These are phyloP conservation scores for Zymoseptoria passerinii DNA, from an alignment of 2,329 filamentous ascomycete species.

Conservation along the genomic window DNA sequence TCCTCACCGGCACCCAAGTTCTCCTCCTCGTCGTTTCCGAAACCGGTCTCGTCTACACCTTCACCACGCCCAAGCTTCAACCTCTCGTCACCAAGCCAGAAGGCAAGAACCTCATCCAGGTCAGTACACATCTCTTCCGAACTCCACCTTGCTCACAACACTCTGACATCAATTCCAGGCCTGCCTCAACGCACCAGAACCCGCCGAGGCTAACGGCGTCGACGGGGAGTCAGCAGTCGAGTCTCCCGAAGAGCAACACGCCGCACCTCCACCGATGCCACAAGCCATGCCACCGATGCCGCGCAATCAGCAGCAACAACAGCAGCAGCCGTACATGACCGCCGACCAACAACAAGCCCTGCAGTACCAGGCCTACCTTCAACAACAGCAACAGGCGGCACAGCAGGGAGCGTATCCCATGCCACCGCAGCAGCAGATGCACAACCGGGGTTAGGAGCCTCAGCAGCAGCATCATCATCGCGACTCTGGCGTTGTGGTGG, in stretches of 20 bases:
- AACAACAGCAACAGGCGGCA: conserved; percentile 31
- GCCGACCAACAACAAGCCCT: conserved; percentile 32
- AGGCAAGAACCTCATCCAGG: conserved; percentile 98
- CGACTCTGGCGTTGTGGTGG: neutral
- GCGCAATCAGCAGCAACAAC: conserved; percentile 18
- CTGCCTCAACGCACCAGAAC: conserved; percentile 92
- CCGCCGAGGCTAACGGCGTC: conserved; percentile 59
- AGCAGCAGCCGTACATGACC: conserved; percentile 29
- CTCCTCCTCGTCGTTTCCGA: conserved; percentile 93
- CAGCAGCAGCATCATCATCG: conserved; percentile 2
- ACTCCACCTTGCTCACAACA: conserved; percentile 15
- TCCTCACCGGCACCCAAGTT: conserved; percentile 95
- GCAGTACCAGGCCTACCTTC: conserved; percentile 34
- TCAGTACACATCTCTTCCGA: conserved; percentile 33
- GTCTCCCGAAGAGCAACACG: conserved; percentile 80
- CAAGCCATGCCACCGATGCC: conserved; percentile 28
- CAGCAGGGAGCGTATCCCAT: conserved; percentile 32
- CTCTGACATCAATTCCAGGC: conserved; percentile 52
- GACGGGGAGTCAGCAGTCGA: conserved; percentile 54
- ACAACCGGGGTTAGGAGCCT: conserved; percentile 18
- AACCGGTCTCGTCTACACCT: conserved; percentile 94
- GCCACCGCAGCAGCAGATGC: conserved; percentile 30
- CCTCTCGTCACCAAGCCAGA: conserved; percentile 96
- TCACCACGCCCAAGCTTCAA: conserved; percentile 96
- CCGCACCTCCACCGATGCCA: conserved; percentile 39